These are phyloP conservation scores for Neofusicoccum umdonicola DNA, from an alignment of 2,329 filamentous ascomycete genomes.

Conservation along the genomic window DNA sequence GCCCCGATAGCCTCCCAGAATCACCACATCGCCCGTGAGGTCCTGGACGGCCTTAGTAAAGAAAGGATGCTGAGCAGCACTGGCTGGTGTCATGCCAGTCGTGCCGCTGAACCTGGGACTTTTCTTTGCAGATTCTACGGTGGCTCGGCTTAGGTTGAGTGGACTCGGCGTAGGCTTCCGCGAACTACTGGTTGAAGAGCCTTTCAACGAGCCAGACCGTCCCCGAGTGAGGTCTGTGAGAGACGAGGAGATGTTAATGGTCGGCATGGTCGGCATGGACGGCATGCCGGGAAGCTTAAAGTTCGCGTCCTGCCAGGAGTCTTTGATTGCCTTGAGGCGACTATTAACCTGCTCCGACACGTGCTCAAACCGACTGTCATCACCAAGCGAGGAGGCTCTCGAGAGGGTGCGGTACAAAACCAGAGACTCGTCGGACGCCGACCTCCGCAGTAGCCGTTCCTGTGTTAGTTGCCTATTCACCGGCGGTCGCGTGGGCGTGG, in stretches of 20 bases:
- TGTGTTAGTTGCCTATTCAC: constrained; percentile 17
- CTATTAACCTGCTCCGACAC: constrained; percentile 84
- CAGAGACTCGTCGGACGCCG: constrained; percentile 75
- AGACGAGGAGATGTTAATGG: constrained; percentile 23
- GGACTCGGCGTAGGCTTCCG: constrained; percentile 13
- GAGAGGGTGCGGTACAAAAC: constrained; percentile 71
- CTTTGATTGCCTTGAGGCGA: constrained; percentile 83
- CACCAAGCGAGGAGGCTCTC: constrained; percentile 76
- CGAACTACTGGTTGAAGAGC: not conserved
- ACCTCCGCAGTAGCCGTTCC: constrained; percentile 50
- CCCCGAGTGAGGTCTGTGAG: constrained; percentile 13
- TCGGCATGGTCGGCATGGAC: constrained; percentile 39
- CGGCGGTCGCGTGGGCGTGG: constrained; percentile 16
- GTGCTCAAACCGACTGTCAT: constrained; percentile 76
- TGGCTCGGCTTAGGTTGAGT: not conserved
- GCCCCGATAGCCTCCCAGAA: constrained; percentile 87
- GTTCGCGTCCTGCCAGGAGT: constrained; percentile 80
- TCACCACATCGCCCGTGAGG: constrained; percentile 79
- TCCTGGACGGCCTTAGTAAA: constrained; percentile 59
- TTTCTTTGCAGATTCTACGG: not conserved
- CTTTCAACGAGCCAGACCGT: constrained; percentile 5
- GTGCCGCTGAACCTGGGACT: not conserved
- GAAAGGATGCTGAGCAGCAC: constrained; percentile 49
- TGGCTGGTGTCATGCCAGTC: constrained; percentile 24
- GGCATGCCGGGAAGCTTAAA: constrained; percentile 58